Percentiles rank a stretch among this genome's conserved stretches.
Evolutionary conservation across 2,329 filamentous ascomycete genomes (phyloP).

Genomic region (Teratosphaeriaceae sp.): DNA sequence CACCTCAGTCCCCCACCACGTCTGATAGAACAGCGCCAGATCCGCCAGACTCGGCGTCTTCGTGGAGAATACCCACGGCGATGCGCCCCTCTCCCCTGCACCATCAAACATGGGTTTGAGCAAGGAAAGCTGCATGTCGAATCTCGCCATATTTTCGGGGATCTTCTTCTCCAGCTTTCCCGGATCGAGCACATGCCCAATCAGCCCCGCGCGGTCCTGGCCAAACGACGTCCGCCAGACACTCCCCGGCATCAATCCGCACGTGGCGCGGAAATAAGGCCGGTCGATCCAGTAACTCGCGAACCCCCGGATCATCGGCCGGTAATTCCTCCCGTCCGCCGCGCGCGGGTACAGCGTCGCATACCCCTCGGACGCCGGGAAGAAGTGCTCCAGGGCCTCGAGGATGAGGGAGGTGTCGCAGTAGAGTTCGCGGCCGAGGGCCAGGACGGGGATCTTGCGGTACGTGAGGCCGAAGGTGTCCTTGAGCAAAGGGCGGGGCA

Average conservation of each 20-base stretch:
- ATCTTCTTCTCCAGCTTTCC: slow-evolving; percentile 35
- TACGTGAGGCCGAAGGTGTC: slow-evolving; percentile 33
- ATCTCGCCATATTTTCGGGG: slow-evolving; percentile 29
- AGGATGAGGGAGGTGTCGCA: slow-evolving; percentile 30
- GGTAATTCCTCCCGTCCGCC: slow-evolving; percentile 28
- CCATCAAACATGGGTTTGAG: slow-evolving; percentile 31
- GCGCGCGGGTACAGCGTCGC: slow-evolving; percentile 30
- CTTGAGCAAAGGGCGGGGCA: slow-evolving; percentile 32
- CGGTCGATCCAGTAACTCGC: slow-evolving; percentile 37
- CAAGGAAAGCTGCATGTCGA: slow-evolving; percentile 34
- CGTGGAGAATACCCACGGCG: slow-evolving; percentile 32
- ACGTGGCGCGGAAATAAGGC: slow-evolving; percentile 34
- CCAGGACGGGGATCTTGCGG: slow-evolving; percentile 31
- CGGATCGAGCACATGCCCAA: slow-evolving; percentile 33
- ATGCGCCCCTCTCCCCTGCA: too few species aligned
- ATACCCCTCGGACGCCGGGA: slow-evolving; percentile 26
- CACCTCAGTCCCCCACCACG: slow-evolving; percentile 35
- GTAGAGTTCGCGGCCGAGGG: slow-evolving; percentile 28
- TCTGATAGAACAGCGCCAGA: slow-evolving; percentile 33
- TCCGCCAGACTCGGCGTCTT: slow-evolving; percentile 30
- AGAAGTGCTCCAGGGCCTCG: slow-evolving; percentile 27
- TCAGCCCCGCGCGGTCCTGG: slow-evolving; percentile 31
- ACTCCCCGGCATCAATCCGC: slow-evolving; percentile 34
- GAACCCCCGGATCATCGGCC: slow-evolving; percentile 32
- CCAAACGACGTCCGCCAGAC: slow-evolving; percentile 37